Evolutionary conservation across 805 yeast genomes (phyloP), one percentile per base, ranked within the genome.

Genomic region (Wickerhamiella brachini): DNA sequence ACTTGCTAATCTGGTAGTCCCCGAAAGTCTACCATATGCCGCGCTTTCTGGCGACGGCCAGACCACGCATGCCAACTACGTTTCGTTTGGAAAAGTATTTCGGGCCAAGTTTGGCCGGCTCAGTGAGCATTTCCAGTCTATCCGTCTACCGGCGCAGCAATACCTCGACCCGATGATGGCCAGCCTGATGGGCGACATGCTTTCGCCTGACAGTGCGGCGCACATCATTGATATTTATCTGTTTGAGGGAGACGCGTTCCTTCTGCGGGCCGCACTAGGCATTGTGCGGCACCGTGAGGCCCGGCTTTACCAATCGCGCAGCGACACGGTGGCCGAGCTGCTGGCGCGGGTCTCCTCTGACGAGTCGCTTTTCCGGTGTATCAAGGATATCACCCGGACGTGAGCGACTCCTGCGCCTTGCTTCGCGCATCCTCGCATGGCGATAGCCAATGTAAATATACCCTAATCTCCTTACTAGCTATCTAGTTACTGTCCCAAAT

Each of bases 241-340:
- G 10, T 80, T 80, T 60, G 86, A 81, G 60, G 80, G 81, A 7
- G 84, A 78, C 56, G 64, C 73, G 1, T 70, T 80, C 55, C 59
- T 82, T 47, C 64, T 79, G 44, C 70, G 82, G 20, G 71, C 74
- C 10, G 67, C 75, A 1, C 62, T 82, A n/a, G 83, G 78, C 0
- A 61, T 80, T 13, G 60, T 83, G 44, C 68, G 70, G 22, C 67
- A 69, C 43, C 65, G 77, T 18, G 75, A 74, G 45, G 75, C 71
- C 52, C 75, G 74, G 57, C 67, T 81, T 31, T 79, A 71, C 60
- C 84, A 80, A 2, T 56, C 70, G 41, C 68, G 67, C 45, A 58
- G 66, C 21, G 85, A 79, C 58, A 65, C 77, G n/a, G 52, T 73
- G 52, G 56, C 57, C 31, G 57, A 54, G 45, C 52, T 66, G 21